phyloP scores from a whole-genome alignment of 768 basidiomycete species.

The Pleurotus tuber-regium region DNA sequence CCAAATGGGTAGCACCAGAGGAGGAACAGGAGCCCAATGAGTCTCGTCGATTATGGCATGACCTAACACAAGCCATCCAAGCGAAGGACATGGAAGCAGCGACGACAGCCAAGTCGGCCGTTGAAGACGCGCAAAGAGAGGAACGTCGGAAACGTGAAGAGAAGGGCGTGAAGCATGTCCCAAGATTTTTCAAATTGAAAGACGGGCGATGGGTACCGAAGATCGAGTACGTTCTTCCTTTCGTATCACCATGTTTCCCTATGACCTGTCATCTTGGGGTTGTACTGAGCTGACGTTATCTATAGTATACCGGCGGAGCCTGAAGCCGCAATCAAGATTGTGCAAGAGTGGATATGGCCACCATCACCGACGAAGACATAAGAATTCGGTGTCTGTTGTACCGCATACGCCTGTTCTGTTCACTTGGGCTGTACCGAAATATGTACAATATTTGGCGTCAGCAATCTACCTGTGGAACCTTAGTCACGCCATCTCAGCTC shows the following conservation, averaged over 20 bases:
- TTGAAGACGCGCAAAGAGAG: constrained; percentile 93
- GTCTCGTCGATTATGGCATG: constrained; percentile 85
- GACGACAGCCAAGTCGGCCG: constrained; percentile 81
- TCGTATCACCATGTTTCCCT: constrained; percentile 5
- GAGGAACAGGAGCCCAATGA: constrained; percentile 88
- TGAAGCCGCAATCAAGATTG: constrained; percentile 57
- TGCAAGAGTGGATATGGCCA: constrained; percentile 80
- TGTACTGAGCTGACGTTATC: neutral
- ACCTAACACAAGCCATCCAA: constrained; percentile 82
- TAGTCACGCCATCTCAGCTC: neutral
- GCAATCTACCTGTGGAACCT: no score
- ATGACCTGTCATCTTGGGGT: constrained; percentile 12
- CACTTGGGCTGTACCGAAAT: no score
- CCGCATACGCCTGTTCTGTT: neutral
- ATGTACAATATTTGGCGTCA: no score
- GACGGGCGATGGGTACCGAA: constrained; percentile 85
- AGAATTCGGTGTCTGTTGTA: neutral
- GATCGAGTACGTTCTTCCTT: constrained; percentile 51
- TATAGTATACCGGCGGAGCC: constrained; percentile 71
- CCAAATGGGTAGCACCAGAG: constrained; percentile 84
- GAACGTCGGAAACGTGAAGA: constrained; percentile 72
- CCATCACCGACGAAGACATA: constrained; percentile 10
- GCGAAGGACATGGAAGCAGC: constrained; percentile 93
- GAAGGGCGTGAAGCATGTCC: constrained; percentile 61
- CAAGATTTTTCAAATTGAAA: constrained; percentile 75